Evolutionary conservation across 2,329 filamentous ascomycete genomes (phyloP).

Genomic region (Xylariaceae sp.): DNA sequence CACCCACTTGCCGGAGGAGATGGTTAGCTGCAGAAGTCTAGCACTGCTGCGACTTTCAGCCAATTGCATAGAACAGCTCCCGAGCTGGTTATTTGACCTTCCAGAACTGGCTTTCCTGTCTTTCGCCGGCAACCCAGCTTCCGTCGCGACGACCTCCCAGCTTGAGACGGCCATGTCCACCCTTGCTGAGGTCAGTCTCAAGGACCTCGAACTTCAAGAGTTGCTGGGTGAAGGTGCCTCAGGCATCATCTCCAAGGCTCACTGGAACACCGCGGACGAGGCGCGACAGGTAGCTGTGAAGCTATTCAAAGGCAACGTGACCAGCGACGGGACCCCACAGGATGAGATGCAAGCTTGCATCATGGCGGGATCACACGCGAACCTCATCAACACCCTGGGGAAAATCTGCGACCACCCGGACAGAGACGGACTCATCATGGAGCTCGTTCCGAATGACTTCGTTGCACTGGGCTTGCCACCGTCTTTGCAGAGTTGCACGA

Average conservation of each 20-base stretch:
- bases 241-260: slow-evolving; percentile 39
- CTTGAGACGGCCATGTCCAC: slow-evolving; percentile 15
- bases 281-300: slow-evolving; percentile 41
- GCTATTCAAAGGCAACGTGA: slow-evolving; percentile 42
- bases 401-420: slow-evolving; percentile 37
- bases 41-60: slow-evolving; percentile 40
- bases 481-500: slow-evolving; percentile 38
- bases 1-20: slow-evolving; percentile 33
- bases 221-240: slow-evolving; percentile 42
- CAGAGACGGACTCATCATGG: slow-evolving; percentile 39
- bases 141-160: slow-evolving; percentile 16
- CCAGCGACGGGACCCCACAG: slow-evolving; percentile 42
- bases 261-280: slow-evolving; percentile 27
- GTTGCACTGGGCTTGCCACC: slow-evolving; percentile 39
- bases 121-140: slow-evolving; percentile 44
- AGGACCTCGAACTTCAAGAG: slow-evolving; percentile 34
- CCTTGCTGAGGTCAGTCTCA: slow-evolving; percentile 37
- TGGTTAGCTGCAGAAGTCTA: slow-evolving; percentile 40
- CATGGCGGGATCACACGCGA: slow-evolving; percentile 39
- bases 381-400: slow-evolving; percentile 42
- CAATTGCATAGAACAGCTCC: slow-evolving; percentile 35
- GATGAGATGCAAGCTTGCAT: slow-evolving; percentile 46
- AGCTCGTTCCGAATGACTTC: slow-evolving; percentile 41
- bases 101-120: slow-evolving; percentile 43
- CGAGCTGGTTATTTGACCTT: slow-evolving; percentile 39